A percentile compares a stretch with the other conserved stretches of the same genome.
Evolutionary conservation across 2,329 filamentous ascomycete species (phyloP).

Genomic region (Fusarium hostae): DNA sequence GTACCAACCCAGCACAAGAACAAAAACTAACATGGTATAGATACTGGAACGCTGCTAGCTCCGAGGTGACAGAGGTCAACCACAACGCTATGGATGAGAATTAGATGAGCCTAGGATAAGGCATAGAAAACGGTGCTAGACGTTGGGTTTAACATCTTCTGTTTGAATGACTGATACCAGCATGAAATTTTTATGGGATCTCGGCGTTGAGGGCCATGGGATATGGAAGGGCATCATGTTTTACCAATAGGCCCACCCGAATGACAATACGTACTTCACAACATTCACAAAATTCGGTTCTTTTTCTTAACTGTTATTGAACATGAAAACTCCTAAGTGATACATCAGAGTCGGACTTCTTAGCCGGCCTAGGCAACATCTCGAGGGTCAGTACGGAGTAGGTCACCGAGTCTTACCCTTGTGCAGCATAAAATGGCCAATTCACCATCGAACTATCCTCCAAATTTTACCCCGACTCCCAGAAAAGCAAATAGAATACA

Average conservation of each 20-base stretch:
- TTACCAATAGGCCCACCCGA: constrained; percentile 43
- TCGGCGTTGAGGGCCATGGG: constrained; percentile 51
- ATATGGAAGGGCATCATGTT: constrained; percentile 47
- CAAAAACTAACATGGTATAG: constrained; percentile 47
- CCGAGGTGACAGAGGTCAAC: constrained; percentile 67
- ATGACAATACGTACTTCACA: constrained; percentile 41
- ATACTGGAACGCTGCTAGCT: constrained; percentile 71
- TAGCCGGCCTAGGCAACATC: constrained; percentile 31
- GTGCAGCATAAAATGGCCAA: constrained; percentile 36
- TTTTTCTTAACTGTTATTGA: constrained; percentile 27
- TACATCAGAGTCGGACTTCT: constrained; percentile 39
- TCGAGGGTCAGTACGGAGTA: constrained; percentile 45
- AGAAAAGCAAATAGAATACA: constrained; percentile 47
- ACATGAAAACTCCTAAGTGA: constrained; percentile 42
- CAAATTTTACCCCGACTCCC: constrained; percentile 26
- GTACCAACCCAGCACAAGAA: neutral
- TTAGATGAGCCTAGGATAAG: constrained; percentile 16
- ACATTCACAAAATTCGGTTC: constrained; percentile 25
- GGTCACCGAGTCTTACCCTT: constrained; percentile 62
- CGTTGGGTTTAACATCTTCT: constrained; percentile 43
- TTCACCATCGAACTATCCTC: constrained; percentile 25
- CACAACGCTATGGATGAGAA: constrained; percentile 52
- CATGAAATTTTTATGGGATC: constrained; percentile 48
- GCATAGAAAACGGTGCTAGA: constrained; percentile 40
- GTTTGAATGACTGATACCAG: constrained; percentile 51